Conservation (phyloP, 2,329 filamentous ascomycete genomes). For the Grosmannia penicillata region DNA sequence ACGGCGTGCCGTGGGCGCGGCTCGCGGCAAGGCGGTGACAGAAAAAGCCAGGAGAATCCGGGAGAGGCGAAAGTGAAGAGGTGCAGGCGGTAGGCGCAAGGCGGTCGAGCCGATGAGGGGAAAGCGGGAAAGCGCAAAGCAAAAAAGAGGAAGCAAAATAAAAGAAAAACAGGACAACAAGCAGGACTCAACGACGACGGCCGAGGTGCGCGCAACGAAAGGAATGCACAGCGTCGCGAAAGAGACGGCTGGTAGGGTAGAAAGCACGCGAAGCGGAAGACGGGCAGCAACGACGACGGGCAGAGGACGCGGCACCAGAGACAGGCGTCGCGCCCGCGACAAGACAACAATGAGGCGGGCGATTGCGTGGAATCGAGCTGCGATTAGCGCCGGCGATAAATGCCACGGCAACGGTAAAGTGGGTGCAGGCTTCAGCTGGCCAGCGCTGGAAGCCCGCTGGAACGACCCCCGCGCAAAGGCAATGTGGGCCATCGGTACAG, state of each 20-base stretch:
- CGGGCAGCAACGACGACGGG: neutral
- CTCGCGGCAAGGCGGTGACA: no score
- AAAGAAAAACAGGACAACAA: neutral
- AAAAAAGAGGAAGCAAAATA: neutral
- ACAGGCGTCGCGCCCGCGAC: neutral
- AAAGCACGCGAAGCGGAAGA: neutral
- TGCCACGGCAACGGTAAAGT: constrained; percentile 13
- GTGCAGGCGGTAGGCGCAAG: neutral
- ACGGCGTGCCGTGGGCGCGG: no score
- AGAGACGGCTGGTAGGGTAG: neutral
- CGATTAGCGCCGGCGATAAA: constrained; percentile 6
- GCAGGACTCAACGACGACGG: no score
- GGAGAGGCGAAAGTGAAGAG: neutral
- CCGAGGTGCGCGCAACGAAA: neutral
- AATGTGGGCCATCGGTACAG: no score
- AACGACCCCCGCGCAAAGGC: neutral
- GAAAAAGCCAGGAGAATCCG: no score
- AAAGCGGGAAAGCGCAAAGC: neutral
- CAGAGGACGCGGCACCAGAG: neutral
- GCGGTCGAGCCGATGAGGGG: neutral
- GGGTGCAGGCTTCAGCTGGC: neutral
- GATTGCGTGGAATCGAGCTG: neutral
- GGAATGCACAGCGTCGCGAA: neutral
- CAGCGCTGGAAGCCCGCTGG: neutral
- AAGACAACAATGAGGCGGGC: no score